A percentile compares a stretch with the other conserved stretches of the same genome.
Evolutionary conservation across 2,329 filamentous ascomycete genomes (phyloP).

Genomic region (Pseudocercospora ulei): DNA sequence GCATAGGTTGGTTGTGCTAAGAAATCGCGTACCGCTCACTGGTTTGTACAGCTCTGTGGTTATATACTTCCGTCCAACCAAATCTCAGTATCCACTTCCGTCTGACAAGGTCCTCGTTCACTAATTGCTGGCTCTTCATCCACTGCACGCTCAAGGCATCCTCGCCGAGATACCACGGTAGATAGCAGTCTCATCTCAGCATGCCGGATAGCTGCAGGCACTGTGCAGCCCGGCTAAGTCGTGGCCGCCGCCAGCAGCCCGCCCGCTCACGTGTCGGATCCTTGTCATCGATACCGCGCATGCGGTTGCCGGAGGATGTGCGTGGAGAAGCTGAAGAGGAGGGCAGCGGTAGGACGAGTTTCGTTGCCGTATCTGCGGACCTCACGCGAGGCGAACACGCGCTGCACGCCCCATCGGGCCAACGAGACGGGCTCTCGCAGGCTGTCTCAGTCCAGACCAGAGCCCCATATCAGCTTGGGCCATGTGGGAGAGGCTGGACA

Average conservation of each 20-base stretch:
- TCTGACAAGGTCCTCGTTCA: no score
- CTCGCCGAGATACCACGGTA: not conserved
- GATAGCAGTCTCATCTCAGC: constrained; percentile 2
- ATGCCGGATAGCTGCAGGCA: constrained; percentile 6
- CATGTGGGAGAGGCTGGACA: constrained; percentile 3
- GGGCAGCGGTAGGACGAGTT: constrained; percentile 1
- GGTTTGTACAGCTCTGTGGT: no score
- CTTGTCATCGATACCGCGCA: constrained; percentile 5
- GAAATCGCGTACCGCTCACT: no score
- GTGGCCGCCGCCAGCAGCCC: constrained; percentile 3
- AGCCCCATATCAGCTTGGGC: constrained; percentile 2
- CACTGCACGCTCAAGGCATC: not conserved
- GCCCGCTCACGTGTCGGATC: constrained; percentile 2
- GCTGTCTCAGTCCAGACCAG: no score
- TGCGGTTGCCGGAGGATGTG: not conserved
- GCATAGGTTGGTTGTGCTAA: no score
- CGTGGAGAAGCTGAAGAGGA: not conserved
- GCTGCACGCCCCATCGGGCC: not conserved
- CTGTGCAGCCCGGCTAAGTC: constrained; percentile 6
- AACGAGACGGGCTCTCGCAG: no score
- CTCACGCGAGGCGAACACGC: not conserved
- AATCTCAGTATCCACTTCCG: no score
- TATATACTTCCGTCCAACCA: no score
- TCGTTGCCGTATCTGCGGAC: constrained; percentile 3
- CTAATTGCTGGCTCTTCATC: not conserved